Evolutionary conservation across 805 yeast genomes (phyloP).

Genomic region (Starmera caribaea): DNA sequence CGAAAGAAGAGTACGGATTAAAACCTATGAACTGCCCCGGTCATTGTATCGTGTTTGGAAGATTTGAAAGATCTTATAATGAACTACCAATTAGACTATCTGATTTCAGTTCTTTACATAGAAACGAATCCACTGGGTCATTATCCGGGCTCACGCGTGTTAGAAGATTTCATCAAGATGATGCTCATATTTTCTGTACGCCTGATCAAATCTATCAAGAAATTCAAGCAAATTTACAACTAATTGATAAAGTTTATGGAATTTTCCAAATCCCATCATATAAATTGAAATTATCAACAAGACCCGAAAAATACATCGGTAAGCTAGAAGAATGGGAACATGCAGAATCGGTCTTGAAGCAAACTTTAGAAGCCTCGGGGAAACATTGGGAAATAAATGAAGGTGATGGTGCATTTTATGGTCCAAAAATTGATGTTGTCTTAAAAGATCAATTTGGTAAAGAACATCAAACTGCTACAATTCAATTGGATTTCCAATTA

Average conservation of each 20-base stretch:
- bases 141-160: constrained; percentile 88
- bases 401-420: constrained; percentile 96
- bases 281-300: constrained; percentile 67
- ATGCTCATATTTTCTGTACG: constrained; percentile 92
- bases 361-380: constrained; percentile 47
- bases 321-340: constrained; percentile 65
- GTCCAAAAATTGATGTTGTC: constrained; percentile 88
- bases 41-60: constrained; percentile 75
- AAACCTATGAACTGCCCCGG: constrained; percentile 98
- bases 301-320: constrained; percentile 82
- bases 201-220: constrained; percentile 67
- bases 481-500: constrained; percentile 90
- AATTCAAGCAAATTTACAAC: constrained; percentile 57
- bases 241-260: constrained; percentile 67
- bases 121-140: constrained; percentile 94
- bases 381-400: constrained; percentile 62
- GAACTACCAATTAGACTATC: constrained; percentile 81
- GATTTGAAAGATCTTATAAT: constrained; percentile 69
- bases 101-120: constrained; percentile 86
- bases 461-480: constrained; percentile 89
- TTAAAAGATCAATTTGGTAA: constrained; percentile 74
- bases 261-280: constrained; percentile 39
- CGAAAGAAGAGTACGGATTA: constrained; percentile 54
- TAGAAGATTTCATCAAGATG: constrained; percentile 94
- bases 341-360: constrained; percentile 63